Percentiles rank a stretch among this genome's conserved stretches.
Conservation (phyloP, 352 stramenopile genomes). For the Phytophthora rubi region DNA sequence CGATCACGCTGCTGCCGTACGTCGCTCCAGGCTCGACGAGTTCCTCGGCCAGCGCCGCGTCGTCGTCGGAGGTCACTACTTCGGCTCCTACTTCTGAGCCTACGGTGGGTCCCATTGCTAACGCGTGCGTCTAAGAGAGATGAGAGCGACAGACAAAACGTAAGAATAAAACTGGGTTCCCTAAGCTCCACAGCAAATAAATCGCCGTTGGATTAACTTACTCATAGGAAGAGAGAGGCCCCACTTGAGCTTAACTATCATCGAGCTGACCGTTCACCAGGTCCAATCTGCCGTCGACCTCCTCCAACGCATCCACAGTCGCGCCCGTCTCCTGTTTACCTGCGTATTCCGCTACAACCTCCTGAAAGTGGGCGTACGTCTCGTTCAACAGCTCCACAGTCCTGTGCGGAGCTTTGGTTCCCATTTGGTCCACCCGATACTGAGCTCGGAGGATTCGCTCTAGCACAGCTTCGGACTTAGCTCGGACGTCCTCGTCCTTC, state of each 20-base stretch:
- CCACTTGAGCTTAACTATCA: background rate
- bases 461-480: constrained; percentile 12
- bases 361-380: constrained; percentile 13
- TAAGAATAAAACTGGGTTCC: background rate
- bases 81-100: constrained; percentile 12
- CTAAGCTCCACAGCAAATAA: background rate
- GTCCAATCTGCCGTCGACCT: constrained; percentile 6
- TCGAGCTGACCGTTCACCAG: background rate
- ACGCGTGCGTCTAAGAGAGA: constrained; percentile 20
- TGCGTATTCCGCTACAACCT: constrained; percentile 7
- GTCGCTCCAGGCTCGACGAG: constrained; percentile 29
- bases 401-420: constrained; percentile 1
- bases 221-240: background rate
- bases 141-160: background rate
- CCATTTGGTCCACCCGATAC: constrained; percentile 14
- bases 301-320: background rate
- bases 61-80: constrained; percentile 1
- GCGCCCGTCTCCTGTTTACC: background rate
- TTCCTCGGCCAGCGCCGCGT: background rate
- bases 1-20: constrained; percentile 60
- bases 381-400: background rate
- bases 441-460: constrained; percentile 25
- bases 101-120: constrained; percentile 11
- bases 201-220: background rate
- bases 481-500: constrained; percentile 17